A percentile compares a stretch with the other conserved stretches of the same genome.
These are phyloP conservation scores for Pelargonium fulgidum DNA, from an alignment of 441 rosid genomes.

Conservation along the genomic window DNA sequence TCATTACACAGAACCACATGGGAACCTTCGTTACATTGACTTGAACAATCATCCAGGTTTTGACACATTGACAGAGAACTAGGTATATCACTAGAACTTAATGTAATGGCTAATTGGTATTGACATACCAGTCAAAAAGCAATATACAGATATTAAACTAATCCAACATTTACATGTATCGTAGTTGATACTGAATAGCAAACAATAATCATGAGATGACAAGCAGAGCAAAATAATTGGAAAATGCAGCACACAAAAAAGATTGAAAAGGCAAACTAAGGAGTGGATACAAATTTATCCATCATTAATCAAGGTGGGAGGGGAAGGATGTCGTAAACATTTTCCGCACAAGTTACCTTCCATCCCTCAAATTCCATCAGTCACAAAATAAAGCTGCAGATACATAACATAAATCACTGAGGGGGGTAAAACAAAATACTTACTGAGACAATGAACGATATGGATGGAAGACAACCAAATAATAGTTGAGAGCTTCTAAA, in stretches of 20 bases:
- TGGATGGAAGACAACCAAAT: slow-evolving; percentile 90
- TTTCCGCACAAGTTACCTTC: slow-evolving; percentile 5
- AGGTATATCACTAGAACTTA: background rate
- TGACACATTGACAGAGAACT: background rate
- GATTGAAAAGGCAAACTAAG: background rate
- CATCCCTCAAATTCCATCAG: background rate
- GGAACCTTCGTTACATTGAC: background rate
- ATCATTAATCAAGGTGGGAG: background rate
- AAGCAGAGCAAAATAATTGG: background rate
- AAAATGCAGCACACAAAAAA: background rate
- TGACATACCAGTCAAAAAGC: background rate
- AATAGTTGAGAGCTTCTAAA: slow-evolving; percentile 84
- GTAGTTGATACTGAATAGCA: background rate
- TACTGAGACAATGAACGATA: slow-evolving; percentile 79
- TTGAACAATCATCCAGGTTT: background rate
- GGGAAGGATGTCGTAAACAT: background rate
- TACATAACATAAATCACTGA: background rate
- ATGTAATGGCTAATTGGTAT: background rate
- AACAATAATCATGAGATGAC: background rate
- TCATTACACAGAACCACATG: background rate
- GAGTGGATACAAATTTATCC: background rate
- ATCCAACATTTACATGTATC: background rate
- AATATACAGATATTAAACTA: background rate
- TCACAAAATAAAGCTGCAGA: slow-evolving; percentile 6
- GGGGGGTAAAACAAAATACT: slow-evolving; percentile 26